These are phyloP conservation scores for Ceratobasidium sp. DNA, from an alignment of 1,284 basidiomycete genomes.

Conservation along the genomic window DNA sequence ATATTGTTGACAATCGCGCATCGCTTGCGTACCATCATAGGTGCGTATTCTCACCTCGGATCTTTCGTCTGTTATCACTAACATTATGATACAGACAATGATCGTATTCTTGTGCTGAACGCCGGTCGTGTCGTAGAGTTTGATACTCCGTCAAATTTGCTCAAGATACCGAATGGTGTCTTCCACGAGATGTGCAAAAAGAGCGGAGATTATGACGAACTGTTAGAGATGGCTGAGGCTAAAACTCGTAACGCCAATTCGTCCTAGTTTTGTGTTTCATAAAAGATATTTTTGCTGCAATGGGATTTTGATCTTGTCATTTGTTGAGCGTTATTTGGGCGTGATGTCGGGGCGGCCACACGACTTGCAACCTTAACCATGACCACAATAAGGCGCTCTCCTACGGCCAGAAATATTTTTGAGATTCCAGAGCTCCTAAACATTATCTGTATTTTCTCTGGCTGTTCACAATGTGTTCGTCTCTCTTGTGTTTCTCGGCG, in stretches of 20 bases:
- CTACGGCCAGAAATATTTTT: not conserved
- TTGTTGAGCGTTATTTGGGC: not conserved
- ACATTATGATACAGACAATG: conserved; percentile 55
- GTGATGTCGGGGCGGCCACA: not conserved
- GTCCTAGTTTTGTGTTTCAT: not conserved
- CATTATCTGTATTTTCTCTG: not conserved
- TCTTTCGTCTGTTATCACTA: not conserved
- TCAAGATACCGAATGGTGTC: conserved; percentile 54
- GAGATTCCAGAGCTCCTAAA: not conserved
- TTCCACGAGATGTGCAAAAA: conserved; percentile 60
- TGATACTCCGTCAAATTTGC: conserved; percentile 58
- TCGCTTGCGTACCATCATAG: conserved; percentile 42
- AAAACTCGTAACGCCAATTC: conserved; percentile 3
- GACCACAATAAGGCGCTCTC: not conserved
- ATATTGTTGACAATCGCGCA: conserved; percentile 72
- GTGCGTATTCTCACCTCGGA: not conserved
- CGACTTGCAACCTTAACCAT: not conserved
- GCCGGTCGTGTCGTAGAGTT: conserved; percentile 60
- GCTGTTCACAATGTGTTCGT: not conserved
- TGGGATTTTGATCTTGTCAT: not conserved
- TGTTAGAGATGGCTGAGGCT: conserved; percentile 30
- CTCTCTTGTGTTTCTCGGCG: not conserved
- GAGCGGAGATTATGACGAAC: conserved; percentile 55
- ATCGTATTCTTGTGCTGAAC: conserved; percentile 63
- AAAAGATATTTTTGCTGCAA: not conserved